Base-by-base conservation (phyloP, 306 rosid genomes). In the Myrica gale region DNA sequence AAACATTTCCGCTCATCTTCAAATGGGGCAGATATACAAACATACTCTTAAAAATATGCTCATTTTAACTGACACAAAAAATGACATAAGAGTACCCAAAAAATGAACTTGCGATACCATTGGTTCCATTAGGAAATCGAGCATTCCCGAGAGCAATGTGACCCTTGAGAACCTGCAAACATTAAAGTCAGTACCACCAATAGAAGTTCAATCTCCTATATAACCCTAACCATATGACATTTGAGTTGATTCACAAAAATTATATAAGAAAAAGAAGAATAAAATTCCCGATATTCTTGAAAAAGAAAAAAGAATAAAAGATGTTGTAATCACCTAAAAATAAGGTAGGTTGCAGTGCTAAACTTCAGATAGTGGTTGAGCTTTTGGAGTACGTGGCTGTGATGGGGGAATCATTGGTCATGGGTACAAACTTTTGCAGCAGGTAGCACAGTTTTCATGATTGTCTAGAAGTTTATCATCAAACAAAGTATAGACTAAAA, bases 111-210 rank as follows among this genome's bases (percentile, higher is more conserved):
- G 48, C 58, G 45, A 80, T 88, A 96, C 99, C 99, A 76, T 78
- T 92, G 56, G 98, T 92, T 78, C 98, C 99, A 83, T 92, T 92
- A 56, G 99, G 99, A 89, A 96, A 96, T 76, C 76, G 84, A 79
- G 98, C 97, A 90, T 84, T 89, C 57, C 98, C 99, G 51, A 96
- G 89, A 47, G 91, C 88, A 77, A 96, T 87, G 81, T 96, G 98
- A 81, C 99, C 99, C 86, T 90, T 92, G 63, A 96, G 92, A 70
- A 96, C 99, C 99, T 96, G 88, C 84, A 68, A 16, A 72, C 21
- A 70, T 75, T 80, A 68, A 65, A 84, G 68, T 51, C 75, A 77
- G 74, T 84, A 23, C 26, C 26, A 1, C 26, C 26, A 23, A 23
- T 23, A 23, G 26, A 23, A 23, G 26, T 23, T 23, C 26, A 23